Base-by-base conservation (phyloP, 257 asterid genomes). In the Datura wrightii region DNA sequence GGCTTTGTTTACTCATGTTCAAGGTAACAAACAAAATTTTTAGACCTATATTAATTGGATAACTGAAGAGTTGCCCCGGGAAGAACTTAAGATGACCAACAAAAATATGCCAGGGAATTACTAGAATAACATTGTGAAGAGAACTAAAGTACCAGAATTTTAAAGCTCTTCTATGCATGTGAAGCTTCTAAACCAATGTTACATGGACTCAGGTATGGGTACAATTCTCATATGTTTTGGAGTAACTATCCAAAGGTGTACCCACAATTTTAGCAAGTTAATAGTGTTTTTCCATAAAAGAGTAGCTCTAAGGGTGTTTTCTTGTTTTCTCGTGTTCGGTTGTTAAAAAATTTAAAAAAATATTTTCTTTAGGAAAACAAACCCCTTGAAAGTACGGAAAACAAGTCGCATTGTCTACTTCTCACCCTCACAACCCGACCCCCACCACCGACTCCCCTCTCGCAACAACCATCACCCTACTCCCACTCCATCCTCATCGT, bases 101-200 rank as follows among this genome's bases (percentile, higher is more conserved):
- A 15, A 74, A 31, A 78, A 31, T 78, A 52, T 24, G 63, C 31
- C 48, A 52, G 46, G 13, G 82, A 63, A 63, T 52, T 52, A 14
- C 34, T 52, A 52, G 82, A 52, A 78, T 52, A 31, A 78, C 63
- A 52, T 52, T 34, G 24, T 50, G 63, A 78, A 78, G 82, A 78
- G 48, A 52, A 78, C 82, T 52, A 52, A 31, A 52, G 15, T 31
- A 78, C 44, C 63, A 78, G 4, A 14, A 53, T 78, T 78, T 16
- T 63, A 52, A 52, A 53, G 82, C 46, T 52, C 63, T 4, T 31
- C 82, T 31, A 52, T 31, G 82, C 63, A 78, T 52, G 63, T 78
- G 82, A 78, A 52, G 63, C 63, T 78, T 52, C 63, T 78, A 78
- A 39, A 50, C 34, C 15, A 50, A 52, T 78, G 46, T 78, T 78